Base-by-base conservation (phyloP, 2,329 filamentous ascomycete species). In the Scorias spongiosa region DNA sequence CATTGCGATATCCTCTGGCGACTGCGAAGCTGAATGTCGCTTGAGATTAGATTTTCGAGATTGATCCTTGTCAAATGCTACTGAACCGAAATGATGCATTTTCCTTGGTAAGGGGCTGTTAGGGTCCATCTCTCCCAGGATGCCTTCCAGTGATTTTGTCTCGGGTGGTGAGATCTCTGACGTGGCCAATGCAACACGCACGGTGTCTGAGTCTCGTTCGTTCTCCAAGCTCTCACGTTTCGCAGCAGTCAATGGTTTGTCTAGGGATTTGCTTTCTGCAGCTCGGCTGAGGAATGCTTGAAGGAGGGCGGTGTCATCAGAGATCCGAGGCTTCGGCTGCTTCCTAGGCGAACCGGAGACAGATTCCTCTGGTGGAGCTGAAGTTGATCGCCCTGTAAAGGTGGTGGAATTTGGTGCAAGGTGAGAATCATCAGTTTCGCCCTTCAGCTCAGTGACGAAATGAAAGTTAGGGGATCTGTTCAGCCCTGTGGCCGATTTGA, bases 231-330 rank as follows among this genome's bases (percentile, higher is more conserved):
- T 69, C 38, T 64, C 60, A 12, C 64, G 62, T 37, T 62, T 63
- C 17, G 62, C 53, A 12, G 49, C 49, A 10, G 53, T 54, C 9
- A 53, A 20, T 15, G 49, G 48, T 28, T 49, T 44, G 12, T 49
- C 44, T 12, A 44, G 63, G 57, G 44, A 44, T 50, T 67, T 70
- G 49, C 58, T 68, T 28, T 67, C 63, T n/a, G 64, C 66, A n/a
- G 67, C 66, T 8, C 67, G 66, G 14, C 57, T 67, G 37, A 72
- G 60, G 48, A 71, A 72, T 30, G 68, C 66, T 46, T 68, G 67
- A 5, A 72, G 56, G 12, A 70, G 53, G 1, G 67, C 68, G 7
- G 68, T 71, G 46, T 71, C 68, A 44, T 69, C 67, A 56, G 48
- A 70, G 40, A 52, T 61, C 47, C 45, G 63, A 50, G 58, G 57